A percentile compares a stretch with the other conserved stretches of the same genome.
These are phyloP conservation scores for Russula vinacea DNA, from an alignment of 768 basidiomycete species.

Conservation along the genomic window DNA sequence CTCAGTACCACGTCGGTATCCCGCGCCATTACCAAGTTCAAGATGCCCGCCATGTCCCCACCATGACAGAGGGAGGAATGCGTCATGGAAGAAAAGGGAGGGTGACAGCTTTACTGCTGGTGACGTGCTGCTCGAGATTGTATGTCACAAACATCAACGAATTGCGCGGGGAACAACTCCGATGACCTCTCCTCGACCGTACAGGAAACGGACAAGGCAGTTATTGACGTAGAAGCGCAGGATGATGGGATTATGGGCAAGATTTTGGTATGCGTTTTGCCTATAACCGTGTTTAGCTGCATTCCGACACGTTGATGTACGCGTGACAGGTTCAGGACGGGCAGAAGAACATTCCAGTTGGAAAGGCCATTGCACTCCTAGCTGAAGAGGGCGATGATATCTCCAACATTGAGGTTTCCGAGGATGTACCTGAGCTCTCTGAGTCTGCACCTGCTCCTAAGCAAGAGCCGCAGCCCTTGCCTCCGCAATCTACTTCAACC, in stretches of 20 bases:
- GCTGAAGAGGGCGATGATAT: slow-evolving; percentile 97
- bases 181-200: slow-evolving; percentile 6
- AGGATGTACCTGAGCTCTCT: slow-evolving; percentile 37
- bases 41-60: slow-evolving; percentile 99
- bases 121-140: slow-evolving; percentile 87
- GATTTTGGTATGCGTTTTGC: slow-evolving; percentile 64
- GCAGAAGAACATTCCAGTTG: slow-evolving; percentile 80
- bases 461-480: slow-evolving; percentile 34
- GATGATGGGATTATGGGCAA: slow-evolving; percentile 94
- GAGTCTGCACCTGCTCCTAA: slow-evolving; percentile 12
- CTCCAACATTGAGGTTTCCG: slow-evolving; percentile 69
- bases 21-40: slow-evolving; percentile 66
- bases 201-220: slow-evolving; percentile 93
- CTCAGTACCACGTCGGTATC: slow-evolving; percentile 53
- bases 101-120: slow-evolving; percentile 78
- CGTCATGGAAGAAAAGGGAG: slow-evolving; percentile 85
- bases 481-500: slow-evolving; percentile 34
- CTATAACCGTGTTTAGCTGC: not conserved
- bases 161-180: not conserved
- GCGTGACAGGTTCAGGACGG: slow-evolving; percentile 63
- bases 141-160: slow-evolving; percentile 40
- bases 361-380: slow-evolving; percentile 84
- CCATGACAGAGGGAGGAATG: slow-evolving; percentile 95
- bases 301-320: not conserved
- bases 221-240: slow-evolving; percentile 98